Percentiles rank a stretch among this genome's conserved stretches.
phyloP scores from a whole-genome alignment of 2,329 filamentous ascomycete genomes.

The Ophiocordyceps unilateralis region DNA sequence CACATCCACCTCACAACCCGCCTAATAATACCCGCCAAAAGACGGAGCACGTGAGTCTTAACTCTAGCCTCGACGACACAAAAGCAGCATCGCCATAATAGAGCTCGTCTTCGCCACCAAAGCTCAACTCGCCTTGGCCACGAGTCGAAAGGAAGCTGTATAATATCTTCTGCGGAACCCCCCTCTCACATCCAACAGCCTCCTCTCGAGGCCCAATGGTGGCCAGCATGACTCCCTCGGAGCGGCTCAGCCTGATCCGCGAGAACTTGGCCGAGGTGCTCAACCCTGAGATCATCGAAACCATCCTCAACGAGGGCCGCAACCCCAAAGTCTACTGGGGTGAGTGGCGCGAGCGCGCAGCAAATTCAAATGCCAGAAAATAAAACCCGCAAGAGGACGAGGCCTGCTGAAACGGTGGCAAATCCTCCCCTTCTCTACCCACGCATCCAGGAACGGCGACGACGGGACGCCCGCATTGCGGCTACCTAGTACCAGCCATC shows the following conservation, averaged over 20 bases:
- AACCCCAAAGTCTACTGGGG: constrained; percentile 75
- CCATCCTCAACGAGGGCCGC: constrained; percentile 51
- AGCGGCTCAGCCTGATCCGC: constrained; percentile 59
- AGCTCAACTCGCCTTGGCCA: no score
- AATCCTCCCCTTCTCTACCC: not conserved
- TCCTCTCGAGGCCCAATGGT: constrained; percentile 6
- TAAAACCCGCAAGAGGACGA: not conserved
- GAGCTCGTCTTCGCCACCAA: not conserved
- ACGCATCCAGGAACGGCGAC: constrained; percentile 47
- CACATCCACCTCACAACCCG: no score
- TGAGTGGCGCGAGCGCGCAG: constrained; percentile 11
- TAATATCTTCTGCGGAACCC: not conserved
- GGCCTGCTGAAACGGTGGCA: not conserved
- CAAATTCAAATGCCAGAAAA: not conserved
- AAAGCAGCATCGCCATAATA: not conserved
- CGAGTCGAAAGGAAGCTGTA: no score
- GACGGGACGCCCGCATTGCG: constrained; percentile 74
- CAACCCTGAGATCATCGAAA: constrained; percentile 68
- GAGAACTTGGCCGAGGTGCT: constrained; percentile 70
- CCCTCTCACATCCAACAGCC: not conserved
- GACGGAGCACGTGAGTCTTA: not conserved
- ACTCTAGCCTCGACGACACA: not conserved
- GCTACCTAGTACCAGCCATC: constrained; percentile 75
- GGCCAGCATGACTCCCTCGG: constrained; percentile 21
- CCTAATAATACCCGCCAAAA: no score